A percentile compares a stretch with the other conserved stretches of the same genome.
Conservation (phyloP, 1,139 yeast species). For the Kodamaea ohmeri region DNA sequence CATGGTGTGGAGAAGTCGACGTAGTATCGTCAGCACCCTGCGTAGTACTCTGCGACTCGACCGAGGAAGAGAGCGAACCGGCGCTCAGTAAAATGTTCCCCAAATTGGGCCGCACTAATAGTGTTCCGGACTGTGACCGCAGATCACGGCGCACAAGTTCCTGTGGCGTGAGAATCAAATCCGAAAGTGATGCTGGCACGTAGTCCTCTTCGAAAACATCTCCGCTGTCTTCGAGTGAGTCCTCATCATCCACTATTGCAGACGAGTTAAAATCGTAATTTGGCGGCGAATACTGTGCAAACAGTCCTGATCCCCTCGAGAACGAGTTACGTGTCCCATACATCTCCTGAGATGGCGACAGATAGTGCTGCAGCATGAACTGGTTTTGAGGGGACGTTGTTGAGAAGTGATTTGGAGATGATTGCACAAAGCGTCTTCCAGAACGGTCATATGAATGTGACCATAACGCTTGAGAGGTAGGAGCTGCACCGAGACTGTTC, state of each 20-base stretch:
- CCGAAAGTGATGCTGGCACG: conserved; percentile 73
- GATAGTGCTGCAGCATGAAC: background rate
- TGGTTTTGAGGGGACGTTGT: conserved; percentile 1
- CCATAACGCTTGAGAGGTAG: background rate
- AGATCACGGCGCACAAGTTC: conserved; percentile 68
- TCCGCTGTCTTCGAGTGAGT: conserved; percentile 17
- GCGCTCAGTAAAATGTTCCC: conserved; percentile 12
- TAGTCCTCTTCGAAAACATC: conserved; percentile 60
- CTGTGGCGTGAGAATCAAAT: conserved; percentile 70
- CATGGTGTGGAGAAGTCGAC: conserved; percentile 9
- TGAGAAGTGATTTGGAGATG: background rate
- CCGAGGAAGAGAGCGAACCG: conserved; percentile 10
- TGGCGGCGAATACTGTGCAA: conserved; percentile 12
- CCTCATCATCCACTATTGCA: conserved; percentile 22
- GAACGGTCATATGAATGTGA: background rate
- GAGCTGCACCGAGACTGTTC: background rate
- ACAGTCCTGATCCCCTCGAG: background rate
- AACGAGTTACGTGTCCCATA: background rate
- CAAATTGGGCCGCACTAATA: conserved; percentile 36
- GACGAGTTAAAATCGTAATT: conserved; percentile 15
- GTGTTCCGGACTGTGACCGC: conserved; percentile 49
- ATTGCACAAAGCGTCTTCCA: background rate
- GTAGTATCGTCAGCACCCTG: conserved; percentile 10
- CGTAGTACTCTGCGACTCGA: conserved; percentile 8
- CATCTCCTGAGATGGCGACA: background rate